phyloP scores from a whole-genome alignment of 805 yeast genomes.

The Ascoidea rubescens region DNA sequence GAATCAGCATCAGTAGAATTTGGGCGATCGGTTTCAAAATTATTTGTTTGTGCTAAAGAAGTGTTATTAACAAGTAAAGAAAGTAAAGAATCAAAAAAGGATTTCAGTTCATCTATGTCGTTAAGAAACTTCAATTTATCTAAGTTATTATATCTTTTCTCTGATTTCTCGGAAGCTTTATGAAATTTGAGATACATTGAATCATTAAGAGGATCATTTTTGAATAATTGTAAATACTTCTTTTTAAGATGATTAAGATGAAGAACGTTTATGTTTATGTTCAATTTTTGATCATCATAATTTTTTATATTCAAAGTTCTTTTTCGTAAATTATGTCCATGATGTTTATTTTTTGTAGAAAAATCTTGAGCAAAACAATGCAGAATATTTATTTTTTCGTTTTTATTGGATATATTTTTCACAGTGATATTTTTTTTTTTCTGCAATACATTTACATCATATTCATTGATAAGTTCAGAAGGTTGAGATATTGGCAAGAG shows the following conservation, averaged over 20 bases:
- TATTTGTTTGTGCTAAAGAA: not conserved
- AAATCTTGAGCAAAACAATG: too few relatives aligned
- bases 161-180: conserved; percentile 9
- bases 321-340: not conserved
- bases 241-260: too few relatives aligned
- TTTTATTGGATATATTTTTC: not conserved
- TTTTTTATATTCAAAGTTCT: not conserved
- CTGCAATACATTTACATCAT: not conserved
- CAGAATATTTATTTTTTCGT: too few relatives aligned
- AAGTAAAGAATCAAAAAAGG: conserved; percentile 3
- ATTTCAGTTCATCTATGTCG: conserved; percentile 3
- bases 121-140: conserved; percentile 8
- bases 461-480: not conserved
- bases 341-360: too few relatives aligned
- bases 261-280: not conserved
- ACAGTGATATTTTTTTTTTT: not conserved
- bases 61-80: not conserved
- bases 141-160: conserved; percentile 7
- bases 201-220: conserved; percentile 6
- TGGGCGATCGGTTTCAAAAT: not conserved
- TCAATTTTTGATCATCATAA: not conserved
- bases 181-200: conserved; percentile 5
- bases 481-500: too few relatives aligned
- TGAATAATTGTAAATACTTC: too few relatives aligned
- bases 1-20: not conserved